phyloP scores from a whole-genome alignment of 1,284 basidiomycete species.

The Malassezia yamatoensis region DNA sequence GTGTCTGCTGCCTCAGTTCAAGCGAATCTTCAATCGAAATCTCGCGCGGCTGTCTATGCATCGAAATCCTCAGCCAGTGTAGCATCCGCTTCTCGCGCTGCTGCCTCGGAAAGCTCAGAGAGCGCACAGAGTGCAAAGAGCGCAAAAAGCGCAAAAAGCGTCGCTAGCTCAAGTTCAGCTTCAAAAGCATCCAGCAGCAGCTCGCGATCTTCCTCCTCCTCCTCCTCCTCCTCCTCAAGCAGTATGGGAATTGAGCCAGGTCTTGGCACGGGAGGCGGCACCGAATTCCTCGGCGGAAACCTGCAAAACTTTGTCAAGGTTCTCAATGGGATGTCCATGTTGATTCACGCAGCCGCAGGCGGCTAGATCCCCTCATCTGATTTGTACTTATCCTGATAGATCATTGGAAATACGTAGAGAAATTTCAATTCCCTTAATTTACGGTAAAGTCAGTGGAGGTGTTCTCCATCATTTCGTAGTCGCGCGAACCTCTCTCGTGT shows the following conservation, averaged over 20 bases:
- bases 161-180: conserved; percentile 5
- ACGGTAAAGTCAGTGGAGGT: too few species aligned
- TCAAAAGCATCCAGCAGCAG: not conserved
- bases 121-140: not conserved
- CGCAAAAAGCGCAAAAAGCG: not conserved
- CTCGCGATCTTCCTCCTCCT: not conserved
- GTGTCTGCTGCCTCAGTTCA: conserved; percentile 22
- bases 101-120: conserved; percentile 17
- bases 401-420: not conserved
- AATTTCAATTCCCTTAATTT: not conserved
- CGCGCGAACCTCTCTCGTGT: conserved; percentile 1
- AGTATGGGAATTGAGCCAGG: not conserved
- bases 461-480: too few species aligned
- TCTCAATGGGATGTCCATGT: conserved; percentile 37
- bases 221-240: not conserved
- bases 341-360: conserved; percentile 23
- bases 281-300: conserved; percentile 21
- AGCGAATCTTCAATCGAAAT: conserved; percentile 6
- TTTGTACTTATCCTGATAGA: not conserved
- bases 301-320: conserved; percentile 39
- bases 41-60: conserved; percentile 1
- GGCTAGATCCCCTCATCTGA: not conserved
- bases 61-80: not conserved
- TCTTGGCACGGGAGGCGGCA: conserved; percentile 10
- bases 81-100: conserved; percentile 10